phyloP scores from a whole-genome alignment of 1,284 basidiomycete genomes.

The Naganishia sp. region DNA sequence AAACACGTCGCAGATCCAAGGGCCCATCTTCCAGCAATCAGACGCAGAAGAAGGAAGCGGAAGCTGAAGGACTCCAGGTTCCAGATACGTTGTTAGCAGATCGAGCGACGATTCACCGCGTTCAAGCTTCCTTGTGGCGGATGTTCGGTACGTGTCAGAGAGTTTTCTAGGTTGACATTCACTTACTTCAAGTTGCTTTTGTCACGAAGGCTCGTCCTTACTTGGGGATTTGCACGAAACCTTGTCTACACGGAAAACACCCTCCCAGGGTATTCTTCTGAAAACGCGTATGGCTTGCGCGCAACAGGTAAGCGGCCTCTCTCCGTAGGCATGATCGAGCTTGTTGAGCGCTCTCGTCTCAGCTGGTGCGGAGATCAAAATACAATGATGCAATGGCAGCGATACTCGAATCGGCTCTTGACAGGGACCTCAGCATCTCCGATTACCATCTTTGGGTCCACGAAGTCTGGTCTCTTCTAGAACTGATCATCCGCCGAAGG shows the following conservation, averaged over 20 bases:
- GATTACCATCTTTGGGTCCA: slow-evolving; percentile 46
- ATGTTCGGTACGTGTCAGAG: slow-evolving; percentile 27
- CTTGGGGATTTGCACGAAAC: slow-evolving; percentile 46
- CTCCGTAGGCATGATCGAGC: no score
- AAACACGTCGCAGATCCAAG: slow-evolving; percentile 1
- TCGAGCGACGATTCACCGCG: slow-evolving; percentile 8
- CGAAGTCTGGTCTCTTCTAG: slow-evolving; percentile 44
- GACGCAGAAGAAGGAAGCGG: slow-evolving; percentile 18
- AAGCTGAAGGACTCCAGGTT: slow-evolving; percentile 30
- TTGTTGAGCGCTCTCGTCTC: background rate
- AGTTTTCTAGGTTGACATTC: no score
- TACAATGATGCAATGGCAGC: slow-evolving; percentile 42
- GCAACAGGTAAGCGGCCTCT: slow-evolving; percentile 36
- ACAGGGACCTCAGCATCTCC: slow-evolving; percentile 37
- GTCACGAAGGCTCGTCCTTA: slow-evolving; percentile 39
- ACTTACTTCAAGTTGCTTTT: background rate
- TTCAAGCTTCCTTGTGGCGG: slow-evolving; percentile 32
- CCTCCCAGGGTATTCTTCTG: slow-evolving; percentile 35
- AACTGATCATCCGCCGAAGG: slow-evolving; percentile 36
- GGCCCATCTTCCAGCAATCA: background rate
- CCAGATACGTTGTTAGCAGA: slow-evolving; percentile 29
- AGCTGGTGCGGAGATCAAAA: slow-evolving; percentile 37
- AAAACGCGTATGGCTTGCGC: slow-evolving; percentile 39
- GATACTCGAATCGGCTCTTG: slow-evolving; percentile 37
- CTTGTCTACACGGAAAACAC: slow-evolving; percentile 35